These are phyloP conservation scores for Fusarium pseudonygamai DNA, from an alignment of 2,329 filamentous ascomycete species.

Conservation along the genomic window DNA sequence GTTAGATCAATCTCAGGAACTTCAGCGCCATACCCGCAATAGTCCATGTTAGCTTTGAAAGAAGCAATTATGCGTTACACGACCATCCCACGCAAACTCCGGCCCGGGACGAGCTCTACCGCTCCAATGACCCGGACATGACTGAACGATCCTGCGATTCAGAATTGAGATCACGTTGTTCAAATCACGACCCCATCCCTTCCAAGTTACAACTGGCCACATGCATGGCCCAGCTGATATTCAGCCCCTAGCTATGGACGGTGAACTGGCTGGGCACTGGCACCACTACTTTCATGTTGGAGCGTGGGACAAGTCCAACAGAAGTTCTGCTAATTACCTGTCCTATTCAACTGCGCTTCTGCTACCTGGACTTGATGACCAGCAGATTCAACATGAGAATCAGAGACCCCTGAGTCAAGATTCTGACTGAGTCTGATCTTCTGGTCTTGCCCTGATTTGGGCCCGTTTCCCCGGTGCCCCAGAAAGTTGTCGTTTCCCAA, in stretches of 20 bases:
- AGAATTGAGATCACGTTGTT: constrained; percentile 29
- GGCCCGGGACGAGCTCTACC: constrained; percentile 4
- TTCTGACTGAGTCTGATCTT: background rate
- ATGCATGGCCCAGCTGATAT: constrained; percentile 20
- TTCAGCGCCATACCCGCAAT: background rate
- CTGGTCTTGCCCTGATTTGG: constrained; percentile 14
- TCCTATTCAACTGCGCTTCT: constrained; percentile 4
- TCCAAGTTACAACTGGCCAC: constrained; percentile 32
- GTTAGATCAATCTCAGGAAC: background rate
- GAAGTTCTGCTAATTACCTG: background rate
- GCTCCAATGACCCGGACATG: constrained; percentile 16
- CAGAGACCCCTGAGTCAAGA: constrained; percentile 23
- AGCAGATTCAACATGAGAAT: background rate
- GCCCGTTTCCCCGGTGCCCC: constrained; percentile 25
- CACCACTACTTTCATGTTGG: background rate
- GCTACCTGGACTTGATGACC: constrained; percentile 1
- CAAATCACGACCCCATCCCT: constrained; percentile 11
- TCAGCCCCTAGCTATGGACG: background rate
- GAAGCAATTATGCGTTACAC: background rate
- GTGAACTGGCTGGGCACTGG: background rate
- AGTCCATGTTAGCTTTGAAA: background rate
- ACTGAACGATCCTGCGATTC: background rate
- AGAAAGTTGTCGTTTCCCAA: constrained; percentile 11
- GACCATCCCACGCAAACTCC: constrained; percentile 7
- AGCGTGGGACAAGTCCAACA: constrained; percentile 5